These are phyloP conservation scores for Halocafeteria seosinensis DNA, from an alignment of 108 stramenopile genomes.

Conservation along the genomic window DNA sequence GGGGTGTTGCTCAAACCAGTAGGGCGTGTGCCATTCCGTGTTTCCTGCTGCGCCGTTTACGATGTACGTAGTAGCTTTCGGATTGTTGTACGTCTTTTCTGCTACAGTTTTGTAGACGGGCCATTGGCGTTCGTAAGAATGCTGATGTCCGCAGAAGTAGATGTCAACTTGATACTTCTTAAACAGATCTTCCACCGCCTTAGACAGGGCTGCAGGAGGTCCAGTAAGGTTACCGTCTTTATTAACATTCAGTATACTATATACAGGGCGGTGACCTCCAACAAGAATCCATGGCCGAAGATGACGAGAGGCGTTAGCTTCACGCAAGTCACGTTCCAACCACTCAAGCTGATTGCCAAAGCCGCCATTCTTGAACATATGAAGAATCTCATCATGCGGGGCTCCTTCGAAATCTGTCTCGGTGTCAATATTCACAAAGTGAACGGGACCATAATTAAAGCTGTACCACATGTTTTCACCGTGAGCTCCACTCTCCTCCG, in stretches of 20 bases:
- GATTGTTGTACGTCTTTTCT: neutral
- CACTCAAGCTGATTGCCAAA: conserved; percentile 31
- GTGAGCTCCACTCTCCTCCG: conserved; percentile 21
- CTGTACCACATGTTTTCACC: conserved; percentile 29
- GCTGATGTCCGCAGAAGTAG: conserved; percentile 23
- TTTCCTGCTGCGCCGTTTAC: conserved; percentile 32
- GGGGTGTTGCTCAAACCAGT: neutral
- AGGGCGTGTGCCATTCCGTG: conserved; percentile 7
- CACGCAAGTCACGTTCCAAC: conserved; percentile 16
- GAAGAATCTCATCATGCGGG: neutral
- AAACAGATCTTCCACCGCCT: conserved; percentile 13
- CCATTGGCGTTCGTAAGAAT: conserved; percentile 16
- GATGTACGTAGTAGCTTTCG: conserved; percentile 17
- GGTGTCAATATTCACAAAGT: conserved; percentile 29
- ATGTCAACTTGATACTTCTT: conserved; percentile 15
- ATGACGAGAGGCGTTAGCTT: conserved; percentile 13
- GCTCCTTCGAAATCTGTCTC: conserved; percentile 29
- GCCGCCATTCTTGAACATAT: conserved; percentile 19
- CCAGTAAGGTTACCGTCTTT: neutral
- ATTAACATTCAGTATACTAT: neutral
- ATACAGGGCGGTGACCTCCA: conserved; percentile 25
- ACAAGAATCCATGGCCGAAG: conserved; percentile 25
- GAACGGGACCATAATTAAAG: conserved; percentile 28
- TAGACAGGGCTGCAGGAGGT: neutral
- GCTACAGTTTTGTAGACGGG: neutral